Evolutionary conservation across 495 filamentous ascomycete species (phyloP).

Genomic region (Symbiotaphrina buchneri): DNA sequence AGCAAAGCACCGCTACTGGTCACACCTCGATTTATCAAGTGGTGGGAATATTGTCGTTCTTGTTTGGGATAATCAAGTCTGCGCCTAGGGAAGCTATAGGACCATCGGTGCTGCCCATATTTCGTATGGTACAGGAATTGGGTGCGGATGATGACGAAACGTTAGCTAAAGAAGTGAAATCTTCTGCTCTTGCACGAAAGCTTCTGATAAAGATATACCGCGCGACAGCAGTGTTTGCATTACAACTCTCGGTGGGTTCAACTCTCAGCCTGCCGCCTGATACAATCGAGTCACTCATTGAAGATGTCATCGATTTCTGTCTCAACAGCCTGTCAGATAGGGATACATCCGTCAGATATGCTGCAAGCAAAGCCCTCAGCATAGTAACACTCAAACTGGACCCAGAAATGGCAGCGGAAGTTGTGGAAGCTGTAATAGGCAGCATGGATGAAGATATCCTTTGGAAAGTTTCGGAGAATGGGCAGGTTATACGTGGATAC

Average conservation of each 20-base stretch:
- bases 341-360: constrained; percentile 72
- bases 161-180: constrained; percentile 17
- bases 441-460: constrained; percentile 56
- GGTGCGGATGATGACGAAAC: constrained; percentile 11
- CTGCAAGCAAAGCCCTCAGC: constrained; percentile 81
- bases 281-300: constrained; percentile 14
- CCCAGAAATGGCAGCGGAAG: constrained; percentile 54
- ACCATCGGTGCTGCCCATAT: constrained; percentile 24
- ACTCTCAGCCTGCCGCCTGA: constrained; percentile 1
- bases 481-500: not conserved
- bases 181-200: constrained; percentile 58
- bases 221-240: constrained; percentile 38
- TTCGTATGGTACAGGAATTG: constrained; percentile 7
- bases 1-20: constrained; percentile 12
- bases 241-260: no score
- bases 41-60: constrained; percentile 56
- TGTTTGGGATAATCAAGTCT: constrained; percentile 44
- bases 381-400: constrained; percentile 62
- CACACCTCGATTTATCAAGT: constrained; percentile 30
- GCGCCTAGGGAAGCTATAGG: constrained; percentile 28
- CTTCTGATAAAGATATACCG: constrained; percentile 65
- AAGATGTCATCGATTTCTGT: constrained; percentile 38
- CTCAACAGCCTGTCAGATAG: constrained; percentile 51
- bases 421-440: constrained; percentile 66
- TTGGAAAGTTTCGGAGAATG: constrained; percentile 19